Evolutionary conservation across 2,329 filamentous ascomycete genomes (phyloP), one percentile per base, ranked within the genome.

Genomic region (Ilyonectria destructans): DNA sequence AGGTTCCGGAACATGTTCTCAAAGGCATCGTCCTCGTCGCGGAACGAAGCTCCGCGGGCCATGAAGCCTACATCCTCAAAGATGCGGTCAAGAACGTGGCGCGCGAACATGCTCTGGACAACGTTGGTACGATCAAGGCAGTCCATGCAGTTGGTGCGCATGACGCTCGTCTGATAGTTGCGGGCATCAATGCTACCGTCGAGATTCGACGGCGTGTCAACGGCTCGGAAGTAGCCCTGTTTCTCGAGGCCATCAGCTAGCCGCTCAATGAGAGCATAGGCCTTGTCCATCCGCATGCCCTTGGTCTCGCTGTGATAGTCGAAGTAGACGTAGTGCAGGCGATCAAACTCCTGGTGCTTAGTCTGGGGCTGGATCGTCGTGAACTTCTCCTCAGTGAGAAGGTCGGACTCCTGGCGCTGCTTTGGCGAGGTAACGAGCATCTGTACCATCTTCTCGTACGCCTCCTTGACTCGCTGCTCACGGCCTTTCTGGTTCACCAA

Each of bases 101-200:
- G 92, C 10, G 93, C 96, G 66, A 99, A 89, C 93, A 98, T 97
- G 80, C 94, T 97, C 83, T 99, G 96, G 4, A 99, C 94, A 7
- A 99, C 95, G 76, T 99, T 99, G 60, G 96, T 99, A 60, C 96
- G 93, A 82, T 99, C 96, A 15, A 99, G 89, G 74, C 97, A 99
- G 82, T 99, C 96, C 96, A 99, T 99, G 84, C 96, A 99, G 81
- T 99, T 99, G 45, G 96, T 98, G 61, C 96, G 92, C 71, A 99
- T 95, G 17, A 98, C 95, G 69, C 93, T 95, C 1, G 91, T 94
- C 85, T 99, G 96, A 71, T 90, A 87, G 69, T 89, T 91, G 71
- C 95, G 91, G 37, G 94, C 89, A 75, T 98, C 96, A 13, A 98
- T 87, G 19, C 89, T 90, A 33, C 92, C 93, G 66, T 91, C 87